Evolutionary conservation across 2,329 filamentous ascomycete species (phyloP).

Genomic region (Phialocephala sp.): DNA sequence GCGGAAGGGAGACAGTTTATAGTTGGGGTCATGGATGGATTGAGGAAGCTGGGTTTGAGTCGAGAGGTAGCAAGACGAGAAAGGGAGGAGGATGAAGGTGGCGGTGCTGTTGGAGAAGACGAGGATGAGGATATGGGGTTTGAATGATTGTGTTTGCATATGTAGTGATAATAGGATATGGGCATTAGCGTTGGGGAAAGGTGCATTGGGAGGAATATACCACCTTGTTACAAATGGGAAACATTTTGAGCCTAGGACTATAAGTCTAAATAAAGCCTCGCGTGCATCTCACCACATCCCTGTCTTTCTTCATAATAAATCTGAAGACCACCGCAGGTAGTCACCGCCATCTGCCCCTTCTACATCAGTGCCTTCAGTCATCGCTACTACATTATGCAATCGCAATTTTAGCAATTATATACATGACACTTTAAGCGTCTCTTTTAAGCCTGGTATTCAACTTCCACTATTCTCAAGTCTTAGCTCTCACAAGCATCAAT

Average conservation of each 20-base stretch:
- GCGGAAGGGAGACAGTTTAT: conserved; percentile 87
- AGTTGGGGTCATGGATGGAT: conserved; percentile 82
- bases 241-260: not conserved
- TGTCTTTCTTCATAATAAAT: too few species aligned
- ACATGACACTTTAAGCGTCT: too few species aligned
- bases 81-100: conserved; percentile 69
- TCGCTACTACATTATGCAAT: too few species aligned
- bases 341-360: too few species aligned
- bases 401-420: too few species aligned
- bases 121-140: conserved; percentile 52
- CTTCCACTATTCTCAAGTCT: too few species aligned
- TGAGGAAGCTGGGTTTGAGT: conserved; percentile 82
- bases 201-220: not conserved
- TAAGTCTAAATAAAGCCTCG: too few species aligned
- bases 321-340: too few species aligned
- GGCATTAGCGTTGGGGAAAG: conserved; percentile 4
- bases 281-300: too few species aligned
- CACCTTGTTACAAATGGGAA: not conserved
- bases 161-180: not conserved
- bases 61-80: conserved; percentile 79
- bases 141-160: conserved; percentile 20
- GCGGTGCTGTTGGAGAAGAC: conserved; percentile 60
- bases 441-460: too few species aligned
- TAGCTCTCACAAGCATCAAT: too few species aligned
- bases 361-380: too few species aligned